phyloP scores from a whole-genome alignment of 495 filamentous ascomycete species.

The Copromyces sp. region DNA sequence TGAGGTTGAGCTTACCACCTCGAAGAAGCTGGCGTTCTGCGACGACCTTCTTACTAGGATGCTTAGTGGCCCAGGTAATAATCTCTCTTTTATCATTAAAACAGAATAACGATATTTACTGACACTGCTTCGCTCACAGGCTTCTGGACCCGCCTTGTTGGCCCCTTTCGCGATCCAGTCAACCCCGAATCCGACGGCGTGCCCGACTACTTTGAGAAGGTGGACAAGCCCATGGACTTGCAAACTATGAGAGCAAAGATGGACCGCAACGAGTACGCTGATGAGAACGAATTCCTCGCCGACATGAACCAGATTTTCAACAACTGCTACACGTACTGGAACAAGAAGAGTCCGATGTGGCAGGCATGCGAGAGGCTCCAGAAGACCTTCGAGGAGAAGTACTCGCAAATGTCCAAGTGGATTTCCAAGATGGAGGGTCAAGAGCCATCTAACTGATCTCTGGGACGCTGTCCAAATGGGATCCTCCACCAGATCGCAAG shows the following conservation, averaged over 20 bases:
- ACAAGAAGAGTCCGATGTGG: constrained; percentile 33
- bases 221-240: constrained; percentile 40
- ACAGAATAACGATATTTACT: not conserved
- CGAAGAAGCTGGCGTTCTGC: constrained; percentile 42
- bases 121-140: constrained; percentile 18
- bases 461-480: not conserved
- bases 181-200: constrained; percentile 34
- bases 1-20: constrained; percentile 21
- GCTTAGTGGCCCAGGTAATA: constrained; percentile 41
- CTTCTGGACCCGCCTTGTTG: constrained; percentile 49
- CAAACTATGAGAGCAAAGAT: constrained; percentile 41
- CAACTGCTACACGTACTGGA: constrained; percentile 41
- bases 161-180: constrained; percentile 40
- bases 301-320: constrained; percentile 41
- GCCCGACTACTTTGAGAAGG: constrained; percentile 37
- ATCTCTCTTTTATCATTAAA: not conserved
- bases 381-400: constrained; percentile 43
- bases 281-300: constrained; percentile 32
- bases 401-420: constrained; percentile 38
- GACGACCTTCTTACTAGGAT: constrained; percentile 41
- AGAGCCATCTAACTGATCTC: constrained; percentile 13
- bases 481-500: not conserved
- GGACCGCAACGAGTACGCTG: constrained; percentile 30
- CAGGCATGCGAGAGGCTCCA: constrained; percentile 34
- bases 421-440: constrained; percentile 37